These are phyloP conservation scores for Kazachstania taianensis DNA, from an alignment of 805 yeast genomes.

Conservation along the genomic window DNA sequence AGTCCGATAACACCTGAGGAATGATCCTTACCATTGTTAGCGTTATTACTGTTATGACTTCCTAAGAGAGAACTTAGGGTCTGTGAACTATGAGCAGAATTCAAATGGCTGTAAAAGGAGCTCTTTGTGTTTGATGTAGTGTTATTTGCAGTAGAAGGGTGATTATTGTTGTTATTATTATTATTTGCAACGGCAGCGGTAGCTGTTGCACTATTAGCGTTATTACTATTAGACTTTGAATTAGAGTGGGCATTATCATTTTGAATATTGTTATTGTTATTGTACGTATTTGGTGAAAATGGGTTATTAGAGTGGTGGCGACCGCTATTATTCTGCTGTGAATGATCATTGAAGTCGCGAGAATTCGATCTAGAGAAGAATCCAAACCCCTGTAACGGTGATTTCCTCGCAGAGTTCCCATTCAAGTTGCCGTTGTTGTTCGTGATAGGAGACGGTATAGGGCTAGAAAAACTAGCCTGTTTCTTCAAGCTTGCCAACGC, in stretches of 20 bases:
- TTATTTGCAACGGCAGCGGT: no score
- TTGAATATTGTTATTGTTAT: no score
- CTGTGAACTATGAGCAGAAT: constrained; percentile 2
- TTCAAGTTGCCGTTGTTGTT: constrained; percentile 7
- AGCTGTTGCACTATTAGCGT: neutral
- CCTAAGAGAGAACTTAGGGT: constrained; percentile 7
- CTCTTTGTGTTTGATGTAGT: neutral
- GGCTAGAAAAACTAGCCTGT: constrained; percentile 16
- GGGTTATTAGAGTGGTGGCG: constrained; percentile 6
- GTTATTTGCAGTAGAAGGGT: neutral
- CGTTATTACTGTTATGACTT: neutral
- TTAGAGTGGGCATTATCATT: neutral
- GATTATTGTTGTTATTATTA: neutral
- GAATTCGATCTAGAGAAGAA: constrained; percentile 24
- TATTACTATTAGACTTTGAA: neutral
- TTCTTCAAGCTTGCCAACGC: constrained; percentile 20
- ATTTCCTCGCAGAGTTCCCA: constrained; percentile 19
- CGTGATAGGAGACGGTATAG: constrained; percentile 3
- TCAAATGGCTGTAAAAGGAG: constrained; percentile 2
- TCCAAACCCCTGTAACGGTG: constrained; percentile 28
- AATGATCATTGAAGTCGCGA: constrained; percentile 10
- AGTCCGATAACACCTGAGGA: constrained; percentile 18
- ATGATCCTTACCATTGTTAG: neutral
- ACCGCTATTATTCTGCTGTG: constrained; percentile 1
- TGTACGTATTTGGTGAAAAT: neutral